Conservation (phyloP, 345 rosid species). For the Orychophragmus violaceus region DNA sequence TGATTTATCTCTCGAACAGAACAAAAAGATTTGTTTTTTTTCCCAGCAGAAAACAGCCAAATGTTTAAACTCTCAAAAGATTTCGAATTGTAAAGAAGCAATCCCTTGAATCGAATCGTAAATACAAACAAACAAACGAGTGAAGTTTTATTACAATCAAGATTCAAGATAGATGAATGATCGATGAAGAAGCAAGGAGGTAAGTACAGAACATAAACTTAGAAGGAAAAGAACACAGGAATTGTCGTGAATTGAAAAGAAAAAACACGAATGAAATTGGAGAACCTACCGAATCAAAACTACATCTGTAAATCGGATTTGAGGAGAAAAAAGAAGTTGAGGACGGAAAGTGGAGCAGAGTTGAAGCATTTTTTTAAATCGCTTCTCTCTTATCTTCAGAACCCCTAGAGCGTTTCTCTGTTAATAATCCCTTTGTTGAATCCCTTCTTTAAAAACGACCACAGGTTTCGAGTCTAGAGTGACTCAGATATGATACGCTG, state of each 20-base stretch:
- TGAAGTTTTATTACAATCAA: too few species aligned
- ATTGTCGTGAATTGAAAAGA: too few species aligned
- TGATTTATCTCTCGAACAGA: not conserved
- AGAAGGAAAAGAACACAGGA: too few species aligned
- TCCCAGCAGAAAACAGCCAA: too few species aligned
- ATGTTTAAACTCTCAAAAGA: too few species aligned
- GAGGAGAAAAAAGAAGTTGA: constrained; percentile 22
- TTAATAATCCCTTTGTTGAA: not conserved
- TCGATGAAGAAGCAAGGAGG: too few species aligned
- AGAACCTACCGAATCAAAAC: constrained; percentile 12
- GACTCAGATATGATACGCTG: not conserved
- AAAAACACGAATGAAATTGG: too few species aligned
- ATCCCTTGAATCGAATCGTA: too few species aligned
- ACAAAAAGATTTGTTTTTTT: not conserved
- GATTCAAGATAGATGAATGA: too few species aligned
- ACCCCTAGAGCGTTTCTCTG: constrained; percentile 3
- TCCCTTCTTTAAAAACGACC: not conserved
- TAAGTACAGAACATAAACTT: too few species aligned
- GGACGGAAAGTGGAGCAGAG: constrained; percentile 34
- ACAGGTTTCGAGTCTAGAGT: not conserved
- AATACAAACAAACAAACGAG: too few species aligned
- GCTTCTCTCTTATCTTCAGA: constrained; percentile 23
- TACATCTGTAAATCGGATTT: constrained; percentile 2
- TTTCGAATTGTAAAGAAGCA: too few species aligned
- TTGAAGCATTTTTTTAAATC: constrained; percentile 24